Evolutionary conservation across 176 grass and related monocot genomes (phyloP).

Genomic region (Avena sativa): DNA sequence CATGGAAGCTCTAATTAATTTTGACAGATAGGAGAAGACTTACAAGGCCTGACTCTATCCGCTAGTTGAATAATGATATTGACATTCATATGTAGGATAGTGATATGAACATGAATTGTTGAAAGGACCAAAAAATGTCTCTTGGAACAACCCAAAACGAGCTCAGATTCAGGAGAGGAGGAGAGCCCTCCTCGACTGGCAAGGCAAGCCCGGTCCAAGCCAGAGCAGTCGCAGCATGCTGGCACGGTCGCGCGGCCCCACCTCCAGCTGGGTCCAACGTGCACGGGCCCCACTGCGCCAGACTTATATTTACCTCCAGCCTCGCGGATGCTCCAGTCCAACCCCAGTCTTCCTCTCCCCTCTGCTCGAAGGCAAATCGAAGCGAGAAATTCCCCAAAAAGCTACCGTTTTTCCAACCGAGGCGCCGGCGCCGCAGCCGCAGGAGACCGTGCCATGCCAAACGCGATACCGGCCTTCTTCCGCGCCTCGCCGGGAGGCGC

Average conservation of each 20-base stretch:
- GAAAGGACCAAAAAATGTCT: not conserved
- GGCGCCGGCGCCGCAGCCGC: not conserved
- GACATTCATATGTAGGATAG: not conserved
- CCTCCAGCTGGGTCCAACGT: slow-evolving; percentile 49
- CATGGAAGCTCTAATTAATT: not conserved
- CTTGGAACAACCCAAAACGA: not conserved
- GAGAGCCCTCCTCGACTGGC: not conserved
- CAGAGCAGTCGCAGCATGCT: slow-evolving; percentile 9
- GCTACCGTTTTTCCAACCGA: not conserved
- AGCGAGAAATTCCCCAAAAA: not conserved
- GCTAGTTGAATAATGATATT: slow-evolving; percentile 10
- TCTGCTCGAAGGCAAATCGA: not conserved
- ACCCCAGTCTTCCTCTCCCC: not conserved
- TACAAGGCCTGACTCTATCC: not conserved
- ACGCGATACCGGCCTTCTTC: slow-evolving; percentile 60
- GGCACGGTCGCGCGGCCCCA: slow-evolving; percentile 23
- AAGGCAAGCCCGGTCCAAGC: slow-evolving; percentile 5
- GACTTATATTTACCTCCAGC: slow-evolving; percentile 45
- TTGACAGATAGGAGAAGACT: not conserved
- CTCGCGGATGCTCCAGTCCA: slow-evolving; percentile 12
- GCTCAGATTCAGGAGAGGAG: not conserved
- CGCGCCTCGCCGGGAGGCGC: slow-evolving; percentile 36
- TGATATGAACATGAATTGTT: not conserved
- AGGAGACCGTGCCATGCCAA: slow-evolving; percentile 47
- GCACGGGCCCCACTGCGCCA: slow-evolving; percentile 8